These are phyloP conservation scores for Nicotiana noctiflora DNA, from an alignment of 257 asterid species.

Conservation along the genomic window DNA sequence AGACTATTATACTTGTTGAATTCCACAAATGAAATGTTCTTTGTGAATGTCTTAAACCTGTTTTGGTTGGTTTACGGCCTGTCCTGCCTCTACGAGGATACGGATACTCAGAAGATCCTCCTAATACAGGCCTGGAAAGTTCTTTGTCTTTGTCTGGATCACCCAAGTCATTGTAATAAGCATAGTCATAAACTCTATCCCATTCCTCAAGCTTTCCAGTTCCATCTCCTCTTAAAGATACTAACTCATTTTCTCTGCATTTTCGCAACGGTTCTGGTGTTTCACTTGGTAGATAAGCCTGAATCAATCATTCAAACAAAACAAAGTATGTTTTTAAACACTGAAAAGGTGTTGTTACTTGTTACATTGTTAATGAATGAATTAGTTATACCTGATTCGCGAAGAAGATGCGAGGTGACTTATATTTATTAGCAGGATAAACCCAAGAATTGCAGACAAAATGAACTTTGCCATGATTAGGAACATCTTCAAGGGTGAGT, in stretches of 20 bases:
- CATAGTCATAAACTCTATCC: constrained; percentile 42
- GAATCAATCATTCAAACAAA: background rate
- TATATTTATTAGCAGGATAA: constrained; percentile 23
- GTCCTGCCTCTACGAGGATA: constrained; percentile 20
- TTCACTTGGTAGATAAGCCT: constrained; percentile 34
- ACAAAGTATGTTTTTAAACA: background rate
- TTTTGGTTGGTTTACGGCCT: constrained; percentile 8
- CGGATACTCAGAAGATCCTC: constrained; percentile 27
- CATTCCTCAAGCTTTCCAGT: constrained; percentile 30
- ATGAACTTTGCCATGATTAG: constrained; percentile 13
- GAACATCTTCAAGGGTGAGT: constrained; percentile 25
- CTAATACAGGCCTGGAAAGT: constrained; percentile 22
- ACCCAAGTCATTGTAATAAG: constrained; percentile 35
- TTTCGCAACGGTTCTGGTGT: constrained; percentile 23
- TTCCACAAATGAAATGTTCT: background rate
- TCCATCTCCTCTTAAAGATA: constrained; percentile 29
- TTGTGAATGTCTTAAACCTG: constrained; percentile 7
- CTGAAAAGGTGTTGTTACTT: background rate
- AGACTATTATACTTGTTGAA: background rate
- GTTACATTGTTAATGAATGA: too few relatives aligned
- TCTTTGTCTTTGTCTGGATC: constrained; percentile 23
- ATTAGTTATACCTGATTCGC: constrained; percentile 24
- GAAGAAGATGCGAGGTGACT: constrained; percentile 25
- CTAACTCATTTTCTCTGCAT: constrained; percentile 28
- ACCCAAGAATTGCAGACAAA: constrained; percentile 39